These are phyloP conservation scores for Logfia minima DNA, from an alignment of 129 eudicot species.

Conservation along the genomic window DNA sequence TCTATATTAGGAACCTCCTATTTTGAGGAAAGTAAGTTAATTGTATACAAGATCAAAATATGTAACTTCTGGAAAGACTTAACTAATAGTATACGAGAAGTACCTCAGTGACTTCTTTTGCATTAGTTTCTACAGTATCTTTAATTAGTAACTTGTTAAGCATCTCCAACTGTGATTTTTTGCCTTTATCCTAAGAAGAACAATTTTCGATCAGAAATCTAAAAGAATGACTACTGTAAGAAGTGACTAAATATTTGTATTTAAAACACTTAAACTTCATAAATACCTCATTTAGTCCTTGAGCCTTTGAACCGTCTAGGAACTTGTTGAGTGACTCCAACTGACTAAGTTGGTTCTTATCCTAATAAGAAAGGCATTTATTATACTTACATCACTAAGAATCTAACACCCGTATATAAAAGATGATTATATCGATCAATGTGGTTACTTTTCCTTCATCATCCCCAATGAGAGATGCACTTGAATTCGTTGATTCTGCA, in stretches of 20 bases:
- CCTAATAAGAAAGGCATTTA: slow-evolving; percentile 42
- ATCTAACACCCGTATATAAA: neutral
- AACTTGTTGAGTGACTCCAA: slow-evolving; percentile 45
- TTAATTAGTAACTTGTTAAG: slow-evolving; percentile 45
- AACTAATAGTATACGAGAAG: neutral
- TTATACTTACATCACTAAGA: slow-evolving; percentile 14
- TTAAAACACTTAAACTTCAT: neutral
- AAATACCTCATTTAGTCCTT: slow-evolving; percentile 49
- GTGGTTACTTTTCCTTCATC: slow-evolving; percentile 35
- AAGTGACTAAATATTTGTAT: neutral
- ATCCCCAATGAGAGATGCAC: slow-evolving; percentile 25
- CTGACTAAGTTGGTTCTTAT: slow-evolving; percentile 43
- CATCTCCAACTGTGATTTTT: slow-evolving; percentile 36
- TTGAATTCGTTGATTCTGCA: slow-evolving; percentile 36
- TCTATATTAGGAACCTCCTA: slow-evolving; percentile 57
- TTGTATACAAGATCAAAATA: neutral
- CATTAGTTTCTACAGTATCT: slow-evolving; percentile 34
- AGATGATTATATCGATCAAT: neutral
- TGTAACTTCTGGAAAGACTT: neutral
- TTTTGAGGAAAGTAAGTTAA: slow-evolving; percentile 13
- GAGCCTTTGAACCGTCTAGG: slow-evolving; percentile 35
- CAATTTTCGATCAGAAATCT: slow-evolving; percentile 6
- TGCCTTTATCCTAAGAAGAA: slow-evolving; percentile 52
- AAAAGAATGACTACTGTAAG: neutral
- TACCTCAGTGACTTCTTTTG: slow-evolving; percentile 50